Percentiles rank a stretch among this genome's conserved stretches.
Conservation (phyloP, 805 yeast genomes). For the Suhomyces emberorum region DNA sequence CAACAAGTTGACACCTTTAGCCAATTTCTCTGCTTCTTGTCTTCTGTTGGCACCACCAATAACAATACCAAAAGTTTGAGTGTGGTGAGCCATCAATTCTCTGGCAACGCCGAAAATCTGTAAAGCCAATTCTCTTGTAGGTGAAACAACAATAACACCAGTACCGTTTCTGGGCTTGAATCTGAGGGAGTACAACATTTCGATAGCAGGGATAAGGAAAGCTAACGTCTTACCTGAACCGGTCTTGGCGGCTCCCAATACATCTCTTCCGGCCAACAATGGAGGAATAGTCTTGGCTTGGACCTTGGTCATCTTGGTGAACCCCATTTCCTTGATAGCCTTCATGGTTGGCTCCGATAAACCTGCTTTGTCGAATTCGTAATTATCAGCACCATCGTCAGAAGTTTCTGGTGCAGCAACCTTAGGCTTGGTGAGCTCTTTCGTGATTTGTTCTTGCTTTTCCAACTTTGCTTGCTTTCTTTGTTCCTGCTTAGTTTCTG, state of each 20-base stretch:
- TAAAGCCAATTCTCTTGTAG: conserved; percentile 95
- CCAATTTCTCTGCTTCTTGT: conserved; percentile 92
- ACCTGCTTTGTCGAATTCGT: conserved; percentile 41
- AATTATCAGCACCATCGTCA: conserved; percentile 27
- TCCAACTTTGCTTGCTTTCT: conserved; percentile 17
- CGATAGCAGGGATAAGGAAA: conserved; percentile 92
- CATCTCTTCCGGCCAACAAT: conserved; percentile 92
- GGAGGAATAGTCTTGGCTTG: conserved; percentile 97
- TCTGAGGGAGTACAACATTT: conserved; percentile 80
- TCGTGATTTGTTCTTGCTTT: conserved; percentile 17
- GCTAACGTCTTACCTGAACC: conserved; percentile 99
- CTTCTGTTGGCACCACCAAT: conserved; percentile 98
- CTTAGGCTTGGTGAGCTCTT: conserved; percentile 29
- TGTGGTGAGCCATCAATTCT: conserved; percentile 84
- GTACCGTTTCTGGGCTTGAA: conserved; percentile 98
- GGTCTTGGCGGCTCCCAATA: conserved; percentile 98
- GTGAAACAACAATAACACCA: conserved; percentile 92
- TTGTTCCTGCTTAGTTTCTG: conserved; percentile 30
- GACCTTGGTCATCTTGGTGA: conserved; percentile 86
- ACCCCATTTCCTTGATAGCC: conserved; percentile 87
- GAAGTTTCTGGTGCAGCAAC: conserved; percentile 18
- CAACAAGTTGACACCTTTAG: conserved; percentile 88
- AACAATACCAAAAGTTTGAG: conserved; percentile 94
- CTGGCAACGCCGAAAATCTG: conserved; percentile 98
- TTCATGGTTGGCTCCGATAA: conserved; percentile 79